phyloP scores from a whole-genome alignment of 805 yeast species.

The Candida dajiaensis region DNA sequence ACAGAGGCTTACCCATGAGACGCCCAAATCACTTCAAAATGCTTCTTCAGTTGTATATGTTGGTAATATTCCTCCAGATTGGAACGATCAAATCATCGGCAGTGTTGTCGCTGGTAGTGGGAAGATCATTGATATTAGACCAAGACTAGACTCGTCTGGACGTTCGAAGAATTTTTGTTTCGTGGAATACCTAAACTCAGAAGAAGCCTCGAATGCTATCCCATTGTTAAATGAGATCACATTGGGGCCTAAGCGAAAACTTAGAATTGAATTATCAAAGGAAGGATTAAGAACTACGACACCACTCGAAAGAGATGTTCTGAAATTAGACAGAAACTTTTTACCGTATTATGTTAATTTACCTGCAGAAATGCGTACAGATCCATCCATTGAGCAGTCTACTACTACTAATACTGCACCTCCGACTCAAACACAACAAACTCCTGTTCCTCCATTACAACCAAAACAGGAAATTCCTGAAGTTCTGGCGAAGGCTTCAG shows the following conservation, averaged over 20 bases:
- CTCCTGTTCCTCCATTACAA: constrained; percentile 9
- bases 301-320: constrained; percentile 33
- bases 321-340: constrained; percentile 38
- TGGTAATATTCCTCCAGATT: constrained; percentile 64
- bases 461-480: constrained; percentile 29
- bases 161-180: constrained; percentile 65
- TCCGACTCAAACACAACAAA: constrained; percentile 1
- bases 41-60: constrained; percentile 41
- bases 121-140: constrained; percentile 57
- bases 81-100: constrained; percentile 60
- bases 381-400: constrained; percentile 10
- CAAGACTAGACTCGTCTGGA: constrained; percentile 32
- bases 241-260: constrained; percentile 36
- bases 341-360: constrained; percentile 53
- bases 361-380: constrained; percentile 30
- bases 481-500: constrained; percentile 47
- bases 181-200: constrained; percentile 48
- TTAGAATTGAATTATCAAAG: constrained; percentile 55
- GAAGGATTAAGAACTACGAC: constrained; percentile 42
- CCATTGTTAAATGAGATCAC: constrained; percentile 37
- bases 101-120: constrained; percentile 72
- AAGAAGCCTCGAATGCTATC: constrained; percentile 48
- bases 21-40: not conserved
- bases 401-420: constrained; percentile 28
- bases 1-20: not conserved